Evolutionary conservation across 805 yeast genomes (phyloP).

Genomic region (Phaffomyces antillensis): DNA sequence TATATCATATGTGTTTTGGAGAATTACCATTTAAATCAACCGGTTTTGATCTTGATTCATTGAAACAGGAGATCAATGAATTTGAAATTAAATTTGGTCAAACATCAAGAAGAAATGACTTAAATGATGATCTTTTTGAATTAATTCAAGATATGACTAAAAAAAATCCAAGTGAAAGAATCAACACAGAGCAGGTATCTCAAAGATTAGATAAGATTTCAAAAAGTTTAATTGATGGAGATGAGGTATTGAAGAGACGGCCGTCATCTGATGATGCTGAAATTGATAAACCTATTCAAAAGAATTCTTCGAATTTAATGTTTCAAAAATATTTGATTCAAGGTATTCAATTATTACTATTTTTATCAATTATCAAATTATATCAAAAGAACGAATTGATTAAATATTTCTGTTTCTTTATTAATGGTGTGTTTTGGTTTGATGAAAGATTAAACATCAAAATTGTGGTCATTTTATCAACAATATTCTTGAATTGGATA

Average conservation of each 20-base stretch:
- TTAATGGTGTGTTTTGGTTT: background rate
- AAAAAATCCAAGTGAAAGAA: constrained; percentile 32
- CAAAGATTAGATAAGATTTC: constrained; percentile 17
- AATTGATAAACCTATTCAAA: too few species aligned
- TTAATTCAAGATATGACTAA: constrained; percentile 34
- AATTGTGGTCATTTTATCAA: background rate
- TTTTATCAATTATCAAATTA: background rate
- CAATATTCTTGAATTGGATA: background rate
- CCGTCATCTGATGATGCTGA: background rate
- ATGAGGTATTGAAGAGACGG: background rate
- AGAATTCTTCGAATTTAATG: too few species aligned
- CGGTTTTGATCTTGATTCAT: constrained; percentile 16
- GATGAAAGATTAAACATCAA: background rate
- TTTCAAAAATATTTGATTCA: background rate
- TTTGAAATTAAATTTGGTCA: constrained; percentile 1
- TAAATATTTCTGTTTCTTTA: background rate
- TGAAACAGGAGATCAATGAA: constrained; percentile 12
- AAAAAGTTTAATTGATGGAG: background rate
- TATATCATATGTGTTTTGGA: constrained; percentile 68
- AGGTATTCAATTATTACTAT: background rate
- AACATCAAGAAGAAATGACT: constrained; percentile 1
- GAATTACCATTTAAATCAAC: constrained; percentile 48
- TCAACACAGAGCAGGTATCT: constrained; percentile 35
- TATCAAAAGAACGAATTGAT: background rate
- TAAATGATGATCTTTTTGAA: constrained; percentile 26